Conservation (phyloP, 2,329 filamentous ascomycete genomes). For the Thelonectria blattea region DNA sequence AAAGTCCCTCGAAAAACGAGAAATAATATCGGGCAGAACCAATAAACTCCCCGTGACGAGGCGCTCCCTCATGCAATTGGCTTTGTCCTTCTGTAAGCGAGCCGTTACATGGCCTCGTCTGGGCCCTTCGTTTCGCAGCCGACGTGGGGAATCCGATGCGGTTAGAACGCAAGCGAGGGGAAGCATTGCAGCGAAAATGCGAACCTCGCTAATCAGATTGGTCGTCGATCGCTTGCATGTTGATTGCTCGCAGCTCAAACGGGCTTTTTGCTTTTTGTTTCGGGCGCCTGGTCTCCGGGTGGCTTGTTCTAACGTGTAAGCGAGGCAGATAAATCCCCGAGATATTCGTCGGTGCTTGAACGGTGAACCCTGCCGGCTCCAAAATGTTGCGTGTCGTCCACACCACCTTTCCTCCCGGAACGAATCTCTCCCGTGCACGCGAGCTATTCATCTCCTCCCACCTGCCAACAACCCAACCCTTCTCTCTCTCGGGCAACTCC, state of each 20-base stretch:
- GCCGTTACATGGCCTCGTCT: slow-evolving; percentile 26
- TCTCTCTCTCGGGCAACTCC: slow-evolving; percentile 7
- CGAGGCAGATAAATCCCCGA: too few relatives aligned
- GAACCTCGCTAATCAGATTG: too few relatives aligned
- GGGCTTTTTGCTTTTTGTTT: too few relatives aligned
- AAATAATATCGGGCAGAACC: neutral
- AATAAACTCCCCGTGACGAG: neutral
- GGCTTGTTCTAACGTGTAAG: too few relatives aligned
- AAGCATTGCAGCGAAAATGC: neutral
- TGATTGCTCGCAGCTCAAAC: too few relatives aligned
- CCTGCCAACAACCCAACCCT: slow-evolving; percentile 13
- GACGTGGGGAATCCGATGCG: slow-evolving; percentile 25
- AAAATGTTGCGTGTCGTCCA: neutral
- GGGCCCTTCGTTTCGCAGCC: slow-evolving; percentile 34
- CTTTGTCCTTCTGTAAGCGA: slow-evolving; percentile 25
- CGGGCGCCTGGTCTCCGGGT: too few relatives aligned
- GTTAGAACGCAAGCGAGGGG: slow-evolving; percentile 2
- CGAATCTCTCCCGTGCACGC: slow-evolving; percentile 16
- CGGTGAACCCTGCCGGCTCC: too few relatives aligned
- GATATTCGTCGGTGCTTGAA: too few relatives aligned
- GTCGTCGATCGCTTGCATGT: too few relatives aligned
- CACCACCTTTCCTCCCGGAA: slow-evolving; percentile 16
- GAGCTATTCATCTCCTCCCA: slow-evolving; percentile 1
- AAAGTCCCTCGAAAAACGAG: too few relatives aligned
- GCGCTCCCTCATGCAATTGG: neutral